Percentiles rank a stretch among this genome's conserved stretches.
These are phyloP conservation scores for Elaeagnus macrophylla DNA, from an alignment of 306 rosid species.

Conservation along the genomic window DNA sequence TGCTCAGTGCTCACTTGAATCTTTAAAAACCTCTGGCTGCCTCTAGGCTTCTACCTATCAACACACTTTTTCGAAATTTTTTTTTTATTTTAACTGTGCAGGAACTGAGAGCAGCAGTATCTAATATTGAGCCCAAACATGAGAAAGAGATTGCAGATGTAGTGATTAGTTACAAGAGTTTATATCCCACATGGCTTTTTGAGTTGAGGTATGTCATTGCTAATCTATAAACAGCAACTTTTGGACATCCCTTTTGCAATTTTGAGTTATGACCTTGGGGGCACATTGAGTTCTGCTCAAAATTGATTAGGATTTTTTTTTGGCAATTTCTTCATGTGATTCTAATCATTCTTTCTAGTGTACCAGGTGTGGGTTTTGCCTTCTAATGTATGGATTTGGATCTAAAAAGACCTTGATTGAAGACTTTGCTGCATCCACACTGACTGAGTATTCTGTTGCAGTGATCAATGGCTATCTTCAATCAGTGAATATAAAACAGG, in stretches of 20 bases:
- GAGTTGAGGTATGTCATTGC: slow-evolving; percentile 40
- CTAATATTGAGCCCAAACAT: slow-evolving; percentile 64
- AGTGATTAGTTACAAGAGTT: slow-evolving; percentile 41
- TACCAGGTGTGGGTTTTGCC: slow-evolving; percentile 60
- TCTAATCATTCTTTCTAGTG: slow-evolving; percentile 1
- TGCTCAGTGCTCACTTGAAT: neutral
- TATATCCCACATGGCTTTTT: slow-evolving; percentile 53
- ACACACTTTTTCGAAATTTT: neutral
- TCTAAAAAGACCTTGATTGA: slow-evolving; percentile 81
- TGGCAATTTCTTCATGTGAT: neutral
- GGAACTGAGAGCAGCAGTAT: slow-evolving; percentile 64
- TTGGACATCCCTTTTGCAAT: neutral
- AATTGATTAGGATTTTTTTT: neutral
- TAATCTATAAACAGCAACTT: neutral
- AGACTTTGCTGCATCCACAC: slow-evolving; percentile 70
- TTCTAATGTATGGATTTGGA: slow-evolving; percentile 93
- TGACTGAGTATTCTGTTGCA: slow-evolving; percentile 59
- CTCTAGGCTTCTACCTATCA: neutral
- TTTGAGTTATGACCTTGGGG: neutral
- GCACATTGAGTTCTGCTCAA: neutral
- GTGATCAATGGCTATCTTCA: slow-evolving; percentile 91
- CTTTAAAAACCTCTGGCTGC: neutral
- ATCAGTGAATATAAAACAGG: slow-evolving; percentile 74
- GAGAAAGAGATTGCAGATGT: slow-evolving; percentile 43
- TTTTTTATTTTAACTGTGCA: slow-evolving; percentile 10